Base-by-base conservation (phyloP, 2,329 filamentous ascomycete species). In the Boeremia lycopersici region DNA sequence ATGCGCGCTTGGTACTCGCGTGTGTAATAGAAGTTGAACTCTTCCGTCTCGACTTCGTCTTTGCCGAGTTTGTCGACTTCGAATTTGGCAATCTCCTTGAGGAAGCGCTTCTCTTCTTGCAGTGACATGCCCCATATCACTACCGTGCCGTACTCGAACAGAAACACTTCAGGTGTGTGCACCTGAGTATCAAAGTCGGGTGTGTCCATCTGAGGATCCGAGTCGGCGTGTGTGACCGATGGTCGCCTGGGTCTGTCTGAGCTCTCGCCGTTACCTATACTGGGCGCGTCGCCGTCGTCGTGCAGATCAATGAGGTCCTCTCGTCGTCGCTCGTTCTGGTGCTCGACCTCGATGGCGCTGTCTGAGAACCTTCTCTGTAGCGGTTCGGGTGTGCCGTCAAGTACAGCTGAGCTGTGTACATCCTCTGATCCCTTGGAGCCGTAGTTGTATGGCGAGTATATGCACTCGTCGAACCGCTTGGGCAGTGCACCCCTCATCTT, bases 1-100 rank as follows among this genome's bases (percentile, higher is more conserved):
- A 99, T 99, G 46, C 95, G 89, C 19, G 95, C 91, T 77, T 99
- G 96, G 74, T 99, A 99, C 73, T 98, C 93, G 68, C 90, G 86
- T 3, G 95, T 98, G 79, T 99, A 98, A 80, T 99, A 99, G 76
- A 98, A 99, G 75, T 99, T 99, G 82, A 99, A 99, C 70, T 93
- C 91, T 76, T 99, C 95, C 41, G 92, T 91, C 78, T 99, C 93
- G 28, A 96, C 88, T 65, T 96, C 91, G 70, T 96, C 93, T 10
- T 89, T 85, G 25, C 87, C 87, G 43, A 98, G 83, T 74, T 96
- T 96, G 72, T 96, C 93, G 35, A 87, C 84, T 75, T 97, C 95
- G 65, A 98, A 99, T 70, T 95, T 96, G 52, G 91, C 86, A 58
- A 99, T 89, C 68, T 99, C 93, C 65, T 95, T 95, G 13, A 99